These are phyloP conservation scores for Russula foetens DNA, from an alignment of 768 basidiomycete species.

Conservation along the genomic window DNA sequence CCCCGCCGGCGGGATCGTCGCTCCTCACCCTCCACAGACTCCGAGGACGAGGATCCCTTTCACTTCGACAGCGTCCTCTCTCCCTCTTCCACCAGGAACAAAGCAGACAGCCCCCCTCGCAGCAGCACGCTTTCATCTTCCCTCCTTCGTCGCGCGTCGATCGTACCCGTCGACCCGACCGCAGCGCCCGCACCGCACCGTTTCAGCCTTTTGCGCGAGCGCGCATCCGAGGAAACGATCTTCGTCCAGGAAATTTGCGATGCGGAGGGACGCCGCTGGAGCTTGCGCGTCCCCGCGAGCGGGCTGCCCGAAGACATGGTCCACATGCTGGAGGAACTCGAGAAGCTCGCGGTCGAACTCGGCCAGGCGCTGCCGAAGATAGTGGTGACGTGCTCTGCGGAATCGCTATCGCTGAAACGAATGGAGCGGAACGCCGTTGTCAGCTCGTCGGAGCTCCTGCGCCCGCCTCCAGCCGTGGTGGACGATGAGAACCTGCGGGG, in stretches of 20 bases:
- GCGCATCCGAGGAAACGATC: slow-evolving; percentile 11
- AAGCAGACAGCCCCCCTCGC: not conserved
- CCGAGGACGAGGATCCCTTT: slow-evolving; percentile 18
- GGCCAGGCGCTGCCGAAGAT: slow-evolving; percentile 14
- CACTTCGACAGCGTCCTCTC: slow-evolving; percentile 12
- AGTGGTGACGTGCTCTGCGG: slow-evolving; percentile 15
- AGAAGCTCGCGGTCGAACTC: slow-evolving; percentile 15
- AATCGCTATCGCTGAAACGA: slow-evolving; percentile 8
- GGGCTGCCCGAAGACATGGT: slow-evolving; percentile 19
- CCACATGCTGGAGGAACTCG: slow-evolving; percentile 18
- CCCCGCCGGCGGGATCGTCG: not conserved
- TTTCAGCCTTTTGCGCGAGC: slow-evolving; percentile 16
- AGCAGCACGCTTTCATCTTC: not conserved
- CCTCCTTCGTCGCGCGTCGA: slow-evolving; percentile 14
- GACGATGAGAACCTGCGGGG: not conserved
- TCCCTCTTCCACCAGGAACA: not conserved
- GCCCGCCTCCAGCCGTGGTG: not conserved
- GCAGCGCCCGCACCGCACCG: slow-evolving; percentile 4
- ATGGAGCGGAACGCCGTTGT: not conserved
- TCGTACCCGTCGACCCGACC: slow-evolving; percentile 10
- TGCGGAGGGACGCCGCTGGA: slow-evolving; percentile 18
- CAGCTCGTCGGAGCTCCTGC: slow-evolving; percentile 1
- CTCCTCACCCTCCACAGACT: slow-evolving; percentile 4
- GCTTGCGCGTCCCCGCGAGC: slow-evolving; percentile 16
- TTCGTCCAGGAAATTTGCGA: slow-evolving; percentile 19